These are phyloP conservation scores for Oryza glaberrima DNA, from an alignment of 176 grass and related monocot species.

Conservation along the genomic window DNA sequence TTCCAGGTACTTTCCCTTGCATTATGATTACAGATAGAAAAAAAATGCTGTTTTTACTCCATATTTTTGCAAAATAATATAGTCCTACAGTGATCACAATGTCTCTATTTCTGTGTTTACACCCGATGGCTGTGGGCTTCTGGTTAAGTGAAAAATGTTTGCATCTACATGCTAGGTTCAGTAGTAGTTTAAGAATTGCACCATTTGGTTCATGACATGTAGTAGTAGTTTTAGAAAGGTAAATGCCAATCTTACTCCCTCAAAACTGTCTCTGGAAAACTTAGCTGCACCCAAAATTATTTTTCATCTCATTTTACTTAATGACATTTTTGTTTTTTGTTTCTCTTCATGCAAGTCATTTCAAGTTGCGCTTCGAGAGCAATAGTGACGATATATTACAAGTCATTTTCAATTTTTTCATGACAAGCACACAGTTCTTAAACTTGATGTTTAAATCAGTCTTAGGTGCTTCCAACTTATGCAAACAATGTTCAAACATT, in stretches of 20 bases:
- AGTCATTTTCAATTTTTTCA: not conserved
- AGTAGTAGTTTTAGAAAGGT: not conserved
- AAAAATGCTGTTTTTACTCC: slow-evolving; percentile 1
- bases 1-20: slow-evolving; percentile 73
- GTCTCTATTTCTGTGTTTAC: slow-evolving; percentile 13
- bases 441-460: not conserved
- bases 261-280: not conserved
- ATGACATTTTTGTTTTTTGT: not conserved
- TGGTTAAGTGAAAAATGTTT: slow-evolving; percentile 6
- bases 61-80: not conserved
- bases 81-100: not conserved
- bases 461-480: not conserved
- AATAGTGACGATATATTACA: not conserved
- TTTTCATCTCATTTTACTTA: not conserved
- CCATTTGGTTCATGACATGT: not conserved
- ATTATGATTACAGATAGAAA: slow-evolving; percentile 1
- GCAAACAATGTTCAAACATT: not conserved
- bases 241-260: not conserved
- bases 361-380: not conserved
- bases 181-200: slow-evolving; percentile 16
- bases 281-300: not conserved
- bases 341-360: not conserved
- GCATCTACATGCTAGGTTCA: slow-evolving; percentile 21
- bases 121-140: slow-evolving; percentile 4
- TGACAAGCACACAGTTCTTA: not conserved